Conservation (phyloP, 768 basidiomycete genomes). For the Mycena vitilis region DNA sequence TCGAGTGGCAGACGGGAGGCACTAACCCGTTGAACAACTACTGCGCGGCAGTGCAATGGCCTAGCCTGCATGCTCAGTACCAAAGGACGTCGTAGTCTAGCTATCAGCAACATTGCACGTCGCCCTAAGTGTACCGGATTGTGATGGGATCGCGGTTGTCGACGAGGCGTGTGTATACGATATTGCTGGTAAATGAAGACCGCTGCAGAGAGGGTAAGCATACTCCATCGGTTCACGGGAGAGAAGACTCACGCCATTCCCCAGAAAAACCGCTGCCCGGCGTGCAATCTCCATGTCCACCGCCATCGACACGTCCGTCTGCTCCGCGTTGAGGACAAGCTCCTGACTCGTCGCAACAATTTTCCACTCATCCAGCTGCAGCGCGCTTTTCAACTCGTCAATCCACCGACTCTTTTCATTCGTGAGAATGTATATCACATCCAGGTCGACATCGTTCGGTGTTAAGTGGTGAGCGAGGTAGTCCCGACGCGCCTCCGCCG, state of each 20-base stretch:
- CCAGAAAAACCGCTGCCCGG: constrained; percentile 30
- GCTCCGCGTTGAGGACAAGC: constrained; percentile 13
- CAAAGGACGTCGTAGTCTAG: no score
- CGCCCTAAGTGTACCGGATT: constrained; percentile 21
- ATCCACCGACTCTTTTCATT: constrained; percentile 52
- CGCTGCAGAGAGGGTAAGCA: constrained; percentile 26
- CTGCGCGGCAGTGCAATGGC: no score
- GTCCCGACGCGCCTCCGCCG: constrained; percentile 29
- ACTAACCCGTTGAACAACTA: no score
- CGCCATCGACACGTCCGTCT: constrained; percentile 30
- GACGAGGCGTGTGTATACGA: constrained; percentile 38
- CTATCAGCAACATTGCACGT: no score
- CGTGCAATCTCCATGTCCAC: constrained; percentile 34
- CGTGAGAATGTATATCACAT: constrained; percentile 51
- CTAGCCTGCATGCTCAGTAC: no score
- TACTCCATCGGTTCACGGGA: neutral
- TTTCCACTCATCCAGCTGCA: constrained; percentile 48
- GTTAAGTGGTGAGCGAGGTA: constrained; percentile 4
- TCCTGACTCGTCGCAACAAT: constrained; percentile 2
- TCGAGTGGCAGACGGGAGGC: no score
- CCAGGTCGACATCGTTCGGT: constrained; percentile 30
- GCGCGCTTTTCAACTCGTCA: constrained; percentile 42
- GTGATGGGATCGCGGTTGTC: constrained; percentile 32
- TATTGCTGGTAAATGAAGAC: constrained; percentile 41
- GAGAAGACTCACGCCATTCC: constrained; percentile 20